These are phyloP conservation scores for Fraxinus cuspidata DNA, from an alignment of 257 asterid genomes.

Conservation along the genomic window DNA sequence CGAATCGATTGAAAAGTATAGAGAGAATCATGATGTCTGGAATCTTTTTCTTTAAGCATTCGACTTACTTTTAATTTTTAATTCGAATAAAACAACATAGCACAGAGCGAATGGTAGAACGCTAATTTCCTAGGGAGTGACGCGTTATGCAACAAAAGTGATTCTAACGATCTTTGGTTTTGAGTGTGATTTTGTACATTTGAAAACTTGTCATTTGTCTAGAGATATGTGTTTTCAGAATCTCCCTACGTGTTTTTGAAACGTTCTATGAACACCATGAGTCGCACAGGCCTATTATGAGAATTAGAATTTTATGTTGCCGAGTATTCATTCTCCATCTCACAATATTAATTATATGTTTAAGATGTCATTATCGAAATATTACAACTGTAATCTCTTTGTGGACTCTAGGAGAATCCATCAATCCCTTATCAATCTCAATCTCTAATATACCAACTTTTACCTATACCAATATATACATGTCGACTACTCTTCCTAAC, in stretches of 20 bases:
- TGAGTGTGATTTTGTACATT: not conserved
- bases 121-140: not conserved
- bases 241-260: too few relatives aligned
- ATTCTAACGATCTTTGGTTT: not conserved
- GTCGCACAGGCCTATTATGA: too few relatives aligned
- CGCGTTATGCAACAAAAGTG: not conserved
- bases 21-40: not conserved
- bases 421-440: not conserved
- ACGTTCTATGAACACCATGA: not conserved
- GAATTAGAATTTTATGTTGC: not conserved
- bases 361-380: not conserved
- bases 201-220: not conserved
- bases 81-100: not conserved
- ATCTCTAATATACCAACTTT: not conserved
- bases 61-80: not conserved
- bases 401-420: not conserved
- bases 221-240: too few relatives aligned
- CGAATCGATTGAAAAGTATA: too few relatives aligned
- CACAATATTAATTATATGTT: not conserved
- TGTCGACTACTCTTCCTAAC: not conserved
- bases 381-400: not conserved
- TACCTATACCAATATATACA: not conserved
- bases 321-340: not conserved
- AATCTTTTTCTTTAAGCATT: too few relatives aligned
- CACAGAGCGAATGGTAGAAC: not conserved